phyloP scores from a whole-genome alignment of 2,329 filamentous ascomycete species.

The Truncatella angustata region DNA sequence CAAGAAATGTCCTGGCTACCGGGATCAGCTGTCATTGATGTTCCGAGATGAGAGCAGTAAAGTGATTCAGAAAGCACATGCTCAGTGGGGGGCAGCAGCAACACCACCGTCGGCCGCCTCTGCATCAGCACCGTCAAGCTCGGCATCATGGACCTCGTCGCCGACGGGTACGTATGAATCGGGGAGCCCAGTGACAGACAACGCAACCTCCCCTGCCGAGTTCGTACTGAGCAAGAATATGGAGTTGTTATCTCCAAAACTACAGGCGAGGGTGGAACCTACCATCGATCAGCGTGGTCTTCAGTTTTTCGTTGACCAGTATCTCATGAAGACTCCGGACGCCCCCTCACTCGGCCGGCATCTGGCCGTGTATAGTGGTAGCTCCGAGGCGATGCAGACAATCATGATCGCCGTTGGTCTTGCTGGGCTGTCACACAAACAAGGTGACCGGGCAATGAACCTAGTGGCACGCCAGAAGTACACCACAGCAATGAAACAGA shows the following conservation, averaged over 20 bases:
- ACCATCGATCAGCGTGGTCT: constrained; percentile 46
- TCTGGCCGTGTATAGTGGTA: constrained; percentile 32
- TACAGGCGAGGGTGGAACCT: constrained; percentile 35
- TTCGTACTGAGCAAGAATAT: constrained; percentile 7
- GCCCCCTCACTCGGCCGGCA: constrained; percentile 40
- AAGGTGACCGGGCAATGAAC: constrained; percentile 43
- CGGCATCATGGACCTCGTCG: constrained; percentile 24
- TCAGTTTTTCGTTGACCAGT: constrained; percentile 50
- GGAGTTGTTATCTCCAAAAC: constrained; percentile 16
- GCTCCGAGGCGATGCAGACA: constrained; percentile 40
- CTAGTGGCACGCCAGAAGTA: constrained; percentile 51
- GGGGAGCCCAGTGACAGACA: constrained; percentile 9
- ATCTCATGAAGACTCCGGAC: constrained; percentile 50
- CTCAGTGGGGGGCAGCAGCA: constrained; percentile 42
- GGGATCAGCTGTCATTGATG: constrained; percentile 63
- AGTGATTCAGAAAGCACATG: constrained; percentile 58
- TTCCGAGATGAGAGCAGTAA: constrained; percentile 66
- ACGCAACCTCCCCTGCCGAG: constrained; percentile 1
- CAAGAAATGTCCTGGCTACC: constrained; percentile 62
- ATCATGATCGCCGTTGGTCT: constrained; percentile 58
- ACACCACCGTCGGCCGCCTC: constrained; percentile 24
- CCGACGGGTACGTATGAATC: constrained; percentile 13
- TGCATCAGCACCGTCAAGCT: constrained; percentile 25
- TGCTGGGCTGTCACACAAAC: constrained; percentile 55
- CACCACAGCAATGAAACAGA: constrained; percentile 48